phyloP scores from a whole-genome alignment of 768 basidiomycete genomes.

The Cantharellus anzutake region DNA sequence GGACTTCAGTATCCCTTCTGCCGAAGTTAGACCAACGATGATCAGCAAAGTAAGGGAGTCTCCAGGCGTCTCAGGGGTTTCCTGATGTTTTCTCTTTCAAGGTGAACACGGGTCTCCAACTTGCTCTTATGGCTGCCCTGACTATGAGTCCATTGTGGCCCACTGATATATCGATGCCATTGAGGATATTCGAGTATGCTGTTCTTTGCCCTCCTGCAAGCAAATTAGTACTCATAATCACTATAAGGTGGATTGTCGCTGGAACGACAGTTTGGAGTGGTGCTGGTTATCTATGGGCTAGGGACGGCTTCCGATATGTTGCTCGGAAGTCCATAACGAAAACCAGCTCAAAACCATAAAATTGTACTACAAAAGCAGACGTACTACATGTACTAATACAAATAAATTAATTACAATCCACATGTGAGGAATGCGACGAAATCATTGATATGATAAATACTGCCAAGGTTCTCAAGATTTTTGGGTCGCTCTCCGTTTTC shows the following conservation, averaged over 20 bases:
- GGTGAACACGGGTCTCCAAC: conserved; percentile 86
- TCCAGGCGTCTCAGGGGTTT: neutral
- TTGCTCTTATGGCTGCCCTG: conserved; percentile 76
- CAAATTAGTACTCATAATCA: neutral
- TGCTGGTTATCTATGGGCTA: conserved; percentile 58
- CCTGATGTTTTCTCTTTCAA: conserved; percentile 15
- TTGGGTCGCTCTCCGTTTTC: conserved; percentile 25
- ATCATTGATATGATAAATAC: neutral
- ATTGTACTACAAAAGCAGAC: no score
- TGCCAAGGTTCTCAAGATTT: neutral
- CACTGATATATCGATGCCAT: conserved; percentile 28
- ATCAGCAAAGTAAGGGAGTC: conserved; percentile 60
- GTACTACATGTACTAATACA: no score
- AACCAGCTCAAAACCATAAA: neutral
- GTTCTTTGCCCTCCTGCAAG: neutral
- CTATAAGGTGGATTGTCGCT: conserved; percentile 60
- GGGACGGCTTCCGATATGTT: conserved; percentile 33
- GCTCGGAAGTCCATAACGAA: neutral
- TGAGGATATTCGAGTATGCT: conserved; percentile 59
- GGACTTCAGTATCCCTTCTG: conserved; percentile 90
- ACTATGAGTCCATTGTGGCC: conserved; percentile 70
- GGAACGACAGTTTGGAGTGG: conserved; percentile 88
- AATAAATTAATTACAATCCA: no score
- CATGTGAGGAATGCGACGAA: neutral
- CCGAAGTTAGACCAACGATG: conserved; percentile 80